Conservation (phyloP, 345 rosid species). For the Psidium guajava region DNA sequence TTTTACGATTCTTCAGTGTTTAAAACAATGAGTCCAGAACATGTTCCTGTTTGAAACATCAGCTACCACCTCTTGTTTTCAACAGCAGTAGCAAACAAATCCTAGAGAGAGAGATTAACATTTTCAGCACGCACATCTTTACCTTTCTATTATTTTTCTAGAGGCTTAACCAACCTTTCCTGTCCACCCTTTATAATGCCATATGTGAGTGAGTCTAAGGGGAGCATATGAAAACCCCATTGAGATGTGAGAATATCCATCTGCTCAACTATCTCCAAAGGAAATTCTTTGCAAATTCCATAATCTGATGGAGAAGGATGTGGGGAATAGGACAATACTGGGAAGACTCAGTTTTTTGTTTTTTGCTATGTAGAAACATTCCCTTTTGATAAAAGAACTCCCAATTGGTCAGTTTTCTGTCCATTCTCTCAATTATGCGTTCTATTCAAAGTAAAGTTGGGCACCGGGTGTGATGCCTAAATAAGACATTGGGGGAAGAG, state of each 20-base stretch:
- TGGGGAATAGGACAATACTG: background rate
- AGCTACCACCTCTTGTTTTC: background rate
- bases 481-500: background rate
- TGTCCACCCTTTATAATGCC: background rate
- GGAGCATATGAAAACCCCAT: background rate
- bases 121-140: background rate
- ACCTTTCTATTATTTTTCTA: background rate
- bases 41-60: background rate
- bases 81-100: background rate
- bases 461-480: background rate
- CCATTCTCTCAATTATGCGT: background rate
- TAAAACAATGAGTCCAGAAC: background rate
- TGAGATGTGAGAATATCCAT: background rate
- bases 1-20: background rate
- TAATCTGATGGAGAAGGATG: background rate
- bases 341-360: background rate
- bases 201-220: background rate
- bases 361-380: background rate
- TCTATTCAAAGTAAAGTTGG: background rate
- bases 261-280: background rate
- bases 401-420: background rate
- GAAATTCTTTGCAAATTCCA: background rate
- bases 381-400: background rate
- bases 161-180: background rate
- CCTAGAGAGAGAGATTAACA: background rate